A percentile compares a stretch with the other conserved stretches of the same genome.
Evolutionary conservation across 192 early-diverging fungal species (phyloP).

Genomic region (Backusella liffmaniae): DNA sequence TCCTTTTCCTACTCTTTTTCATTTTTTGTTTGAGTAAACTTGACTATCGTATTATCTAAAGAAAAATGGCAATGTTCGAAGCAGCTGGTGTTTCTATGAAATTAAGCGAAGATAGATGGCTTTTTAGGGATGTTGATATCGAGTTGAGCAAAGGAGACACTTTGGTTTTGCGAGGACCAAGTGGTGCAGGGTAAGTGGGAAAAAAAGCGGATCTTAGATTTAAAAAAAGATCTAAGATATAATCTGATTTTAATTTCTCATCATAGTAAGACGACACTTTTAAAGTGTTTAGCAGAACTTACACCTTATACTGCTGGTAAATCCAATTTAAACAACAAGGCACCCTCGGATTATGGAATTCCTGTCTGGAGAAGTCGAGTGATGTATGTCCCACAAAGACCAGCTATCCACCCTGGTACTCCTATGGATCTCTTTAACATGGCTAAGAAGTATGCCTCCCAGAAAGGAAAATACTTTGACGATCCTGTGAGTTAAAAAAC

Average conservation of each 20-base stretch:
- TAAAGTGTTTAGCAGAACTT: conserved; percentile 80
- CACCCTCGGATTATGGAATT: conserved; percentile 59
- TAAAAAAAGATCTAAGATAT: background rate
- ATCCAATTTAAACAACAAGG: conserved; percentile 50
- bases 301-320: conserved; percentile 61
- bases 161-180: conserved; percentile 66
- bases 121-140: conserved; percentile 58
- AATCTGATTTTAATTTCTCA: background rate
- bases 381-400: conserved; percentile 84
- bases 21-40: background rate
- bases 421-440: conserved; percentile 69
- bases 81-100: conserved; percentile 12
- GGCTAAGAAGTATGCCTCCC: conserved; percentile 52
- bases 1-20: background rate
- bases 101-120: conserved; percentile 41
- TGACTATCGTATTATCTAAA: background rate
- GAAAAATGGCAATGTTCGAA: conserved; percentile 11
- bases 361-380: conserved; percentile 74
- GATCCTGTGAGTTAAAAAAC: conserved; percentile 54
- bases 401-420: conserved; percentile 67
- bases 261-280: conserved; percentile 75
- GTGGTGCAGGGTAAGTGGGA: conserved; percentile 60
- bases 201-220: background rate
- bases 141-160: conserved; percentile 53
- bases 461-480: conserved; percentile 40